Conservation (phyloP, 2,329 filamentous ascomycete species). For the Fulvia fulva region DNA sequence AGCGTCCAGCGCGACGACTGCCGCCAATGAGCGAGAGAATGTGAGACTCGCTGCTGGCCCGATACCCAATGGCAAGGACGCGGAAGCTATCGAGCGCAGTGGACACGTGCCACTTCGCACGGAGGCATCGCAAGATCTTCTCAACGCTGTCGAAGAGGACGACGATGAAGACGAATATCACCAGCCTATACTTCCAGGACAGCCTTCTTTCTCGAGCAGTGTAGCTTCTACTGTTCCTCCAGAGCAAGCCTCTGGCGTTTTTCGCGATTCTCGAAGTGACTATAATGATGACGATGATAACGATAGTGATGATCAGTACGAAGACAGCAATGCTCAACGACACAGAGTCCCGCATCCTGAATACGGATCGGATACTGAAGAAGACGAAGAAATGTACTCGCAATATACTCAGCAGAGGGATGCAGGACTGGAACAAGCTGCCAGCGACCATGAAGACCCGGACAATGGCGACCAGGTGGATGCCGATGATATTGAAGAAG, state of each 20-base stretch:
- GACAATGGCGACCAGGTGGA: conserved; percentile 8
- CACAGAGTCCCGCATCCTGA: conserved; percentile 7
- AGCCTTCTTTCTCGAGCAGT: not conserved
- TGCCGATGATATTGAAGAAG: conserved; percentile 20
- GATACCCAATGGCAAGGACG: not conserved
- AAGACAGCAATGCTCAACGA: not conserved
- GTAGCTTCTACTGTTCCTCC: not conserved
- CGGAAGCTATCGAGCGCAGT: not conserved
- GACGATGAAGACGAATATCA: not conserved
- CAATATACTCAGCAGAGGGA: not conserved
- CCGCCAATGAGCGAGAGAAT: not conserved
- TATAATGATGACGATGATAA: conserved; percentile 3
- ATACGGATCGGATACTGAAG: conserved; percentile 20
- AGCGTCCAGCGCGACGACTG: not conserved
- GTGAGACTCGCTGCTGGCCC: not conserved
- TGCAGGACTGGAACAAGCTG: not conserved
- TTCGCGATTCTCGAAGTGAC: conserved; percentile 2
- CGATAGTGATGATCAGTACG: not conserved
- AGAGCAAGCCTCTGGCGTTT: not conserved
- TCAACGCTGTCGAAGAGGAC: not conserved
- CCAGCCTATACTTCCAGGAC: not conserved
- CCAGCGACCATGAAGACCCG: not conserved
- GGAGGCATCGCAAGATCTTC: not conserved
- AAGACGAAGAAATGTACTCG: conserved; percentile 18
- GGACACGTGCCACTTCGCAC: not conserved